Evolutionary conservation across 768 basidiomycete species (phyloP), one percentile per base, ranked within the genome.

Genomic region (Psilocybe subaeruginosa): DNA sequence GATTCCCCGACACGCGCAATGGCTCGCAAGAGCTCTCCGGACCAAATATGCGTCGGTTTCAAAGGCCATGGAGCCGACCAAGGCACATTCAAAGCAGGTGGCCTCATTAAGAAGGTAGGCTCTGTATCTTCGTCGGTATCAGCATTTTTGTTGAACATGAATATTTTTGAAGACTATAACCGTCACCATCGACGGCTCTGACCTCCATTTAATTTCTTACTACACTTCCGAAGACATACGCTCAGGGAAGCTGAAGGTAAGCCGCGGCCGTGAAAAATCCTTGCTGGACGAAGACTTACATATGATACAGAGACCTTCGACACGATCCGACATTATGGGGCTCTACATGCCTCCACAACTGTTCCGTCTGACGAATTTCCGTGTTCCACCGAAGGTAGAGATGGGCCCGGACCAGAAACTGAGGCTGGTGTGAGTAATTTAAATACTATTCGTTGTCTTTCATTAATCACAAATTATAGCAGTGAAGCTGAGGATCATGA

Each of bases 161-260:
- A 27, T 9, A 7, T 7, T 29, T n/a, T 48, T 59, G 39, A 39
- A 94, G 91, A 93, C 92, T n/a, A 92, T 93, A 68, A 93, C 92
- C 8, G 88, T 93, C 52, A 85, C 85, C 41, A 86, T 91, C 58
- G 89, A 91, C 63, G 88, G 88, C 12, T 89, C 87, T 53, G 87
- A 92, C 76, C 85, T 93, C 54, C 92, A 94, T 70, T 82, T 93
- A 62, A 86, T 94, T 63, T 90, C 90, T 14, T 94, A 95, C 77
- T 94, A 92, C 72, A 88, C 88, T 6, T 83, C 89, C 45, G 88
- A 91, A 50, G 93, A 95, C 69, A 85, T 92, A 29, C 81, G 86
- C 8, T 82, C 83, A 14, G 90, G 90, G 27, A 81, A 83, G 51
- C 78, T 96, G 33, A 84, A 81, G 73, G 83, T 82, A 59, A 51